phyloP scores from a whole-genome alignment of 1,284 basidiomycete species.

The Ceratobasidium theobromae region DNA sequence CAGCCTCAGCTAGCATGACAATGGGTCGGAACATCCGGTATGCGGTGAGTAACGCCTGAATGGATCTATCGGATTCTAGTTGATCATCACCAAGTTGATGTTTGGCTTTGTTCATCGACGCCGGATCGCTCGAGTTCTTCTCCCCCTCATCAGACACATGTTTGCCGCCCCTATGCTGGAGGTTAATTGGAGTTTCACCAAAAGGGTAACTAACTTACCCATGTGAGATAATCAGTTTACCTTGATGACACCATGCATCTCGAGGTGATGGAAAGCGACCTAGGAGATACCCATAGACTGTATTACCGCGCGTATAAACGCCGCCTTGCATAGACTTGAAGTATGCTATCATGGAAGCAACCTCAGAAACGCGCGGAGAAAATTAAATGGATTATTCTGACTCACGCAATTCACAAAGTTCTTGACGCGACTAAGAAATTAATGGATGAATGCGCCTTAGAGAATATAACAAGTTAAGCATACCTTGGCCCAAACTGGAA shows the following conservation, averaged over 20 bases:
- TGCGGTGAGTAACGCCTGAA: constrained; percentile 9
- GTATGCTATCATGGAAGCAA: background rate
- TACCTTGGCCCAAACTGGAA: constrained; percentile 27
- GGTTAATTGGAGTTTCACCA: background rate
- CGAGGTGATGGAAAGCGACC: constrained; percentile 26
- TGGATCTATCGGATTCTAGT: constrained; percentile 17
- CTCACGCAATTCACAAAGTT: constrained; percentile 27
- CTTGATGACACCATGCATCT: constrained; percentile 26
- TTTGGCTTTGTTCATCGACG: background rate
- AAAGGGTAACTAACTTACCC: background rate
- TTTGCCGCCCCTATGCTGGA: constrained; percentile 14
- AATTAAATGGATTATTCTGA: background rate
- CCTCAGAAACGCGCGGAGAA: background rate
- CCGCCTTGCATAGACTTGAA: constrained; percentile 31
- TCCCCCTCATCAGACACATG: constrained; percentile 1
- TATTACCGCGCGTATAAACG: constrained; percentile 18
- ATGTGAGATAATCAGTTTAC: constrained; percentile 26
- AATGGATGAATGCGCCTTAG: background rate
- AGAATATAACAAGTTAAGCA: background rate
- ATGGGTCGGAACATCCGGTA: constrained; percentile 27
- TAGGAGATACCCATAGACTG: constrained; percentile 30
- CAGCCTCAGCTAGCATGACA: constrained; percentile 19
- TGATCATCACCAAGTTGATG: constrained; percentile 29
- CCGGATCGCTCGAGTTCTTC: background rate
- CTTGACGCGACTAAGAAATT: constrained; percentile 12